Conservation (phyloP, 164 flowering plant genomes). For the Dillenia suffruticosa region DNA sequence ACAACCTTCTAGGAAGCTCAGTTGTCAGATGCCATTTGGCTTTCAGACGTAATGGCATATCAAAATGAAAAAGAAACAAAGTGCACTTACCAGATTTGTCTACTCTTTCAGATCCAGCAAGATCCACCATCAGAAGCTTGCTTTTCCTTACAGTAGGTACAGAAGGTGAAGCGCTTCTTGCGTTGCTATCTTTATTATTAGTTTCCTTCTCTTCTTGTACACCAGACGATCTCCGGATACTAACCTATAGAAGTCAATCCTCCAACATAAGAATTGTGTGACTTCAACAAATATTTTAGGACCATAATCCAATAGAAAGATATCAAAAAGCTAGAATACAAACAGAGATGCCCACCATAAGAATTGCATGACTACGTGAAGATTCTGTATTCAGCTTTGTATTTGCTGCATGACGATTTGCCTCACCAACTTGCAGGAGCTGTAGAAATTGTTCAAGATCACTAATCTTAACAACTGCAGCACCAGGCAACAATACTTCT, state of each 20-base stretch:
- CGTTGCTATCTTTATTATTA: slow-evolving; percentile 18
- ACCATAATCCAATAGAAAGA: slow-evolving; percentile 1
- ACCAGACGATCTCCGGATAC: slow-evolving; percentile 40
- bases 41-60: too few relatives aligned
- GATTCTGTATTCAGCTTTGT: slow-evolving; percentile 88
- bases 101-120: slow-evolving; percentile 91
- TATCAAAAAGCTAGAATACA: background rate
- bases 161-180: slow-evolving; percentile 11
- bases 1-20: too few relatives aligned
- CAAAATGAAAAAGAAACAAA: too few relatives aligned
- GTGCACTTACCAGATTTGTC: slow-evolving; percentile 72
- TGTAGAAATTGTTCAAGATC: slow-evolving; percentile 62
- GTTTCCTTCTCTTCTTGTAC: slow-evolving; percentile 28
- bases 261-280: background rate
- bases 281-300: background rate
- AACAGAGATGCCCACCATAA: slow-evolving; percentile 50
- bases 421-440: slow-evolving; percentile 68
- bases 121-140: slow-evolving; percentile 90
- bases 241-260: slow-evolving; percentile 38
- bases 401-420: slow-evolving; percentile 87
- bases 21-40: too few relatives aligned
- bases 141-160: slow-evolving; percentile 57
- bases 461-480: slow-evolving; percentile 45
- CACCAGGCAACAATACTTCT: slow-evolving; percentile 76
- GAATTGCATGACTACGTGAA: slow-evolving; percentile 96